These are phyloP conservation scores for Haematococcus sp. DNA, from an alignment of 139 green algal genomes.

Conservation along the genomic window DNA sequence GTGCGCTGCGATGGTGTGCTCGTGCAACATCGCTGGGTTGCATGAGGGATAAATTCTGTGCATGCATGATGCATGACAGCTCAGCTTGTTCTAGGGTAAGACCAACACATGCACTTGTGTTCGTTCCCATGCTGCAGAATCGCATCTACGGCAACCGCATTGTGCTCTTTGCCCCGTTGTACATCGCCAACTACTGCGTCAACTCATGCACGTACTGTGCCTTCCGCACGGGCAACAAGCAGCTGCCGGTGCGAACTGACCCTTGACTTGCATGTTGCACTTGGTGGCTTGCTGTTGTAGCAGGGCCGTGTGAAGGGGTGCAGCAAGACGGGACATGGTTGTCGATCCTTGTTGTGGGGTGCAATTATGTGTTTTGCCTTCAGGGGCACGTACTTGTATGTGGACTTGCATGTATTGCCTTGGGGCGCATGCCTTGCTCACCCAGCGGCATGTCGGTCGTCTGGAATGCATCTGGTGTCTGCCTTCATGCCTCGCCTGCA, in stretches of 20 bases:
- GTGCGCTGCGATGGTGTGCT: slow-evolving; percentile 53
- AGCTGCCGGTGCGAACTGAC: slow-evolving; percentile 22
- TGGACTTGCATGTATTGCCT: no score
- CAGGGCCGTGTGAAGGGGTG: slow-evolving; percentile 5
- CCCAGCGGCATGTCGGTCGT: no score
- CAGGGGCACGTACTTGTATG: no score
- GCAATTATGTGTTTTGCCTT: no score
- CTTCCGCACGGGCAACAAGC: slow-evolving; percentile 62
- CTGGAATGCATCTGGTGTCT: slow-evolving; percentile 3
- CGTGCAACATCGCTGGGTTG: no score
- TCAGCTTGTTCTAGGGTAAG: no score
- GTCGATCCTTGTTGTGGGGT: no score
- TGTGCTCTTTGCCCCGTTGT: slow-evolving; percentile 66
- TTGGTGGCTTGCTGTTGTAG: not conserved
- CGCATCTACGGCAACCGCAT: slow-evolving; percentile 77
- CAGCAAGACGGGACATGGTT: no score
- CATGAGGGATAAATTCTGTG: no score
- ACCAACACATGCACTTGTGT: no score
- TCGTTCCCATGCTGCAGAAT: slow-evolving; percentile 20
- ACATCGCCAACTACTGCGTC: slow-evolving; percentile 65
- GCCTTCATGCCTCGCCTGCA: slow-evolving; percentile 4
- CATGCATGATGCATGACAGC: no score
- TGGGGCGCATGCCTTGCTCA: no score
- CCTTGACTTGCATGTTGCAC: not conserved
- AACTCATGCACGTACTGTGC: slow-evolving; percentile 75